Conservation (phyloP, 2,329 filamentous ascomycete genomes). For the Xylariaceae sp. region DNA sequence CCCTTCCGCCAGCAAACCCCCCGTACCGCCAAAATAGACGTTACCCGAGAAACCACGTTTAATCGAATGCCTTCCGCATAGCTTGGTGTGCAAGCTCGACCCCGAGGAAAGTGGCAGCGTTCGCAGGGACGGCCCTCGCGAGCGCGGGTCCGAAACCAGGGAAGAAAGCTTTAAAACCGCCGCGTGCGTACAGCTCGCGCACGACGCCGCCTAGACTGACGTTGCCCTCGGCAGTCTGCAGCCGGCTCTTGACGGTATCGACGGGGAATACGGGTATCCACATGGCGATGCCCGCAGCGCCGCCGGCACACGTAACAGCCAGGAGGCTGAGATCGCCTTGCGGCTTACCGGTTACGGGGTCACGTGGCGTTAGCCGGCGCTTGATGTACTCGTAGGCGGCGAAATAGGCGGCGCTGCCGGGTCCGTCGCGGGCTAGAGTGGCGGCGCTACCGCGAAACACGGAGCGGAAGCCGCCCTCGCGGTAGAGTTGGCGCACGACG, state of each 20-base stretch:
- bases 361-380: conserved; percentile 75
- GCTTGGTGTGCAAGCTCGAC: conserved; percentile 80
- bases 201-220: conserved; percentile 78
- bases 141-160: conserved; percentile 91
- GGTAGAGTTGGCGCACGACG: conserved; percentile 90
- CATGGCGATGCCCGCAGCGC: conserved; percentile 91
- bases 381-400: conserved; percentile 97
- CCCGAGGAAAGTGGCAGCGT: conserved; percentile 89
- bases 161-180: conserved; percentile 91
- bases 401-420: conserved; percentile 92
- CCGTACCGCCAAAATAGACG: too few species aligned
- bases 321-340: conserved; percentile 73
- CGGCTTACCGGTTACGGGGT: conserved; percentile 66
- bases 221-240: conserved; percentile 87
- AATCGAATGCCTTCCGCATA: conserved; percentile 71
- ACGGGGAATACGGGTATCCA: conserved; percentile 99
- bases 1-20: too few species aligned
- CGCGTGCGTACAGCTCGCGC: conserved; percentile 73
- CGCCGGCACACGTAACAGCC: conserved; percentile 82
- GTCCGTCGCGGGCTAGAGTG: conserved; percentile 89
- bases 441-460: conserved; percentile 90
- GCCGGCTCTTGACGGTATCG: conserved; percentile 89
- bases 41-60: conserved; percentile 2
- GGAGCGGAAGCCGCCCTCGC: conserved; percentile 80
- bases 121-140: conserved; percentile 88